Evolutionary conservation across 352 stramenopile genomes (phyloP).

Genomic region (Pythium insidiosum): DNA sequence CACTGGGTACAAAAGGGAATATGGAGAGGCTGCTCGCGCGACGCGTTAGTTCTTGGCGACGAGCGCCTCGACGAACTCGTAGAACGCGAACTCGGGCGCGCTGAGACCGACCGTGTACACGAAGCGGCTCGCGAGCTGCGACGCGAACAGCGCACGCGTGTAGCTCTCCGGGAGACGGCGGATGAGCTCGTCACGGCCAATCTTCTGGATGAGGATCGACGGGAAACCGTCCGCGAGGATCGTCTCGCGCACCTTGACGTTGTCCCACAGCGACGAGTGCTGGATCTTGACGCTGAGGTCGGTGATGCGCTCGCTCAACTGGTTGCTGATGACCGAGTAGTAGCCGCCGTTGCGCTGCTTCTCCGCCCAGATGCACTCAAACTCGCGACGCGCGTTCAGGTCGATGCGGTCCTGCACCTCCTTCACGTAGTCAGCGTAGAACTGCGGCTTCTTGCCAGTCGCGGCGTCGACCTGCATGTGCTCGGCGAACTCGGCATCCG

Average conservation of each 20-base stretch:
- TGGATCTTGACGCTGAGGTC: constrained; percentile 78
- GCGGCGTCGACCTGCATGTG: constrained; percentile 73
- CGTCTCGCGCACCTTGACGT: constrained; percentile 51
- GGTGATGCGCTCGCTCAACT: constrained; percentile 75
- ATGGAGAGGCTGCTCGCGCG: not conserved
- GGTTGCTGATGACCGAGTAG: constrained; percentile 69
- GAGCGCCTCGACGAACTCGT: constrained; percentile 76
- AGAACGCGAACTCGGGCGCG: constrained; percentile 79
- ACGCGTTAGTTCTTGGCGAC: constrained; percentile 10
- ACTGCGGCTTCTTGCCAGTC: constrained; percentile 43
- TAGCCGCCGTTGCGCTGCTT: constrained; percentile 61
- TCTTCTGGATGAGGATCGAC: constrained; percentile 45
- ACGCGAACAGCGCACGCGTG: constrained; percentile 73
- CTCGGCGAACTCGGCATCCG: constrained; percentile 66
- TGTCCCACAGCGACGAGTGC: constrained; percentile 65
- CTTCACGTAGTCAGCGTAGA: constrained; percentile 73
- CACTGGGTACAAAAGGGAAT: not conserved
- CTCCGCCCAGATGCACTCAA: constrained; percentile 80
- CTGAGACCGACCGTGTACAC: constrained; percentile 68
- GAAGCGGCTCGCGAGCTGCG: constrained; percentile 74
- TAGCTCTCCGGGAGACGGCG: constrained; percentile 70
- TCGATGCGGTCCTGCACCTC: constrained; percentile 78
- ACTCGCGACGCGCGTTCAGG: constrained; percentile 69
- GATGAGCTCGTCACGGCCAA: constrained; percentile 54
- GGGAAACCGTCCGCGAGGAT: constrained; percentile 78